These are phyloP conservation scores for Eucalyptus dawsonii DNA, from an alignment of 345 rosid species.

Conservation along the genomic window DNA sequence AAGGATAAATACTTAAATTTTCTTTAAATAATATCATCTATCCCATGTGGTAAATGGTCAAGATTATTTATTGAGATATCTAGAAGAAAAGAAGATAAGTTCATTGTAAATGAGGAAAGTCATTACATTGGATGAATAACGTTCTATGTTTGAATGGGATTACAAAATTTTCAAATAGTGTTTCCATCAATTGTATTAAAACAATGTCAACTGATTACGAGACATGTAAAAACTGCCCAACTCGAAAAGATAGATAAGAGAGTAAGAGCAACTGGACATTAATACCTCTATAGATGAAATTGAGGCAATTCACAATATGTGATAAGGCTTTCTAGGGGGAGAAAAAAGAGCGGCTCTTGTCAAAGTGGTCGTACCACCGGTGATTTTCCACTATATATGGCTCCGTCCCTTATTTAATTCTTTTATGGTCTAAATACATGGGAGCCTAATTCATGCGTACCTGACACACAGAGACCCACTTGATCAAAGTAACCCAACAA, in stretches of 20 bases:
- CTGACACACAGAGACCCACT: neutral
- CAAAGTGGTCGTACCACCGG: neutral
- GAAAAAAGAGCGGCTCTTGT: constrained; percentile 1
- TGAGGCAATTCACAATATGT: neutral
- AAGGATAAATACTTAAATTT: neutral
- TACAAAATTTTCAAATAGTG: neutral
- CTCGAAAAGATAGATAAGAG: neutral
- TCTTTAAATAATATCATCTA: neutral
- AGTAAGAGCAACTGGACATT: neutral
- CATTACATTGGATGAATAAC: neutral
- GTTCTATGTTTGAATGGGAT: neutral
- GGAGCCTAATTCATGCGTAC: neutral
- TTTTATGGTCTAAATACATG: neutral
- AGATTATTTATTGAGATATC: neutral
- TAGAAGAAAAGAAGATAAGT: neutral
- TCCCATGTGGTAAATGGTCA: neutral
- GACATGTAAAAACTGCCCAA: too few relatives aligned
- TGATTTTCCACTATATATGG: neutral
- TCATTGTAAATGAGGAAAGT: neutral
- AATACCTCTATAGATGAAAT: neutral
- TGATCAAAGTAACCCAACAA: too few relatives aligned
- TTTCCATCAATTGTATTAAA: neutral
- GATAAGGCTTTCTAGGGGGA: neutral
- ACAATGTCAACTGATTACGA: neutral
- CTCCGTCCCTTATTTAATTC: neutral